Percentiles rank a stretch among this genome's conserved stretches.
Conservation (phyloP, 129 eudicot genomes). For the Flaveria brownii region DNA sequence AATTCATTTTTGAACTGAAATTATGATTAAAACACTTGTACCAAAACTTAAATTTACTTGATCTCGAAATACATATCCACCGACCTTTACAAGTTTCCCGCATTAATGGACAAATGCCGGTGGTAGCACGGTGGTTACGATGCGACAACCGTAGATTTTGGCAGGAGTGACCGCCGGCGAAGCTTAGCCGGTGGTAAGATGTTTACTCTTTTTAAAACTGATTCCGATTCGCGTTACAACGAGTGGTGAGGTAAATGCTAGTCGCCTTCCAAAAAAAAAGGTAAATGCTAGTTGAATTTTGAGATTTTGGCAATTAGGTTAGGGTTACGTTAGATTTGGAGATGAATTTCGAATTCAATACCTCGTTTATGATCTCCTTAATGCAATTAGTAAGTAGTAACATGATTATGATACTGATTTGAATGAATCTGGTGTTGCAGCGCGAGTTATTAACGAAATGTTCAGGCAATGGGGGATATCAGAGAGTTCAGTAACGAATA, state of each 20-base stretch:
- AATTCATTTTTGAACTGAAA: no score
- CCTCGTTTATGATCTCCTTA: neutral
- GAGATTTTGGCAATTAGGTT: slow-evolving; percentile 6
- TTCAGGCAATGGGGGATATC: slow-evolving; percentile 47
- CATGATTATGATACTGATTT: neutral
- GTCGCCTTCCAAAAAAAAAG: no score
- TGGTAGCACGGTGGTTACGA: slow-evolving; percentile 6
- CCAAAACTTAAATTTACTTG: no score
- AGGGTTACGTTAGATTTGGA: neutral
- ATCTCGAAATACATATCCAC: neutral
- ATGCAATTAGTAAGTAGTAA: neutral
- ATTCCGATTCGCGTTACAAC: neutral
- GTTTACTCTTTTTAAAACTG: neutral
- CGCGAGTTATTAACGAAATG: slow-evolving; percentile 43
- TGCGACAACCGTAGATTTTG: neutral
- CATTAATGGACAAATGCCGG: neutral
- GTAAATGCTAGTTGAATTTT: neutral
- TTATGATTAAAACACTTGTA: no score
- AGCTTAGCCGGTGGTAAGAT: neutral
- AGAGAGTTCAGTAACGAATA: slow-evolving; percentile 19
- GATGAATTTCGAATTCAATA: neutral
- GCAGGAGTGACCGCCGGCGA: neutral
- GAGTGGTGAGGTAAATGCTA: neutral
- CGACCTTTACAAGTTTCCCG: neutral
- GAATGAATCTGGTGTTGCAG: slow-evolving; percentile 37